These are phyloP conservation scores for Decorospora gaudefroyi DNA, from an alignment of 2,329 filamentous ascomycete genomes.

Conservation along the genomic window DNA sequence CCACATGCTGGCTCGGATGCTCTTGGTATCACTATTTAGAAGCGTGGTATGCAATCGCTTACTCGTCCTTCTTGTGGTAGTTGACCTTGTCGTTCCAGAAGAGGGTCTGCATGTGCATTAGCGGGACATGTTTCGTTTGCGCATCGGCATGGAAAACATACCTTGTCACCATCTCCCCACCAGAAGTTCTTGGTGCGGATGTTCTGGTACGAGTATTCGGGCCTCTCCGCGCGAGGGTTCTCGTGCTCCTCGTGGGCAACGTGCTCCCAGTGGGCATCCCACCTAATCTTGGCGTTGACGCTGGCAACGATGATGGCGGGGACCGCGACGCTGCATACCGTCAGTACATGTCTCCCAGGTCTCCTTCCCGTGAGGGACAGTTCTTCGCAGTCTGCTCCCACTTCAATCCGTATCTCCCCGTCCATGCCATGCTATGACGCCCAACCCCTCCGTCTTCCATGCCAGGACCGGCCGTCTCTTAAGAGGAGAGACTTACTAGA, in stretches of 20 bases:
- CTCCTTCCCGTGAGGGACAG: no score
- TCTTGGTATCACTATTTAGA: slow-evolving; percentile 6
- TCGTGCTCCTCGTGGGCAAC: slow-evolving; percentile 67
- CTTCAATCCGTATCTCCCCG: neutral
- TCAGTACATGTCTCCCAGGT: no score
- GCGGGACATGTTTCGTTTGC: neutral
- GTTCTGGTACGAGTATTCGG: slow-evolving; percentile 97
- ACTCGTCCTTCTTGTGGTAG: slow-evolving; percentile 90
- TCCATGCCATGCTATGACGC: slow-evolving; percentile 1
- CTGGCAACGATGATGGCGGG: slow-evolving; percentile 72
- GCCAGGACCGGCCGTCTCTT: no score
- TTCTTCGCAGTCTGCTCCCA: neutral
- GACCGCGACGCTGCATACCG: slow-evolving; percentile 70
- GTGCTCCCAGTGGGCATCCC: slow-evolving; percentile 98
- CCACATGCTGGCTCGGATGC: slow-evolving; percentile 6
- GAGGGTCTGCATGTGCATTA: slow-evolving; percentile 47
- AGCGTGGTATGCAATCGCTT: slow-evolving; percentile 21
- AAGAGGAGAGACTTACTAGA: slow-evolving; percentile 81
- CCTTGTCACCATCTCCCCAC: slow-evolving; percentile 97
- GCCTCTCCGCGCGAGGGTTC: slow-evolving; percentile 79
- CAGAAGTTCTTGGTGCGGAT: slow-evolving; percentile 94
- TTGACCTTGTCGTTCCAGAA: slow-evolving; percentile 94
- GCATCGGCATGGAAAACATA: slow-evolving; percentile 46
- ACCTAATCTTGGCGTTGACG: slow-evolving; percentile 87
- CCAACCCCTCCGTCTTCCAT: no score